These are phyloP conservation scores for Pseudisothecium myosuroides DNA, from an alignment of 225 moss, liverwort and hornwort species.

Conservation along the genomic window DNA sequence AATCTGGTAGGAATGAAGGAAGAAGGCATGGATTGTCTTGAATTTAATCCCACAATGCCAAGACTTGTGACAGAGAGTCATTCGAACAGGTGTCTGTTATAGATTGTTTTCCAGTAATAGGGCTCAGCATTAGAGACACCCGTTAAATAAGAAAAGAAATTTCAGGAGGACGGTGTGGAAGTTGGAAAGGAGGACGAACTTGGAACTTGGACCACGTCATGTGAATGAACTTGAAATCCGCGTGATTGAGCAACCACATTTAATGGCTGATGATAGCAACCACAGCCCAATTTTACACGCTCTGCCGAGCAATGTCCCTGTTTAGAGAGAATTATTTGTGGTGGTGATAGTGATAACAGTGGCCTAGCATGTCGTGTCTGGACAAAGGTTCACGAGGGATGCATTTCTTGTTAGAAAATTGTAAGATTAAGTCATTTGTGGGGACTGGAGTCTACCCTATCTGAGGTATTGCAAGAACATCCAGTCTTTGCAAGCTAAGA, in stretches of 20 bases:
- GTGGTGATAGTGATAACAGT: not conserved
- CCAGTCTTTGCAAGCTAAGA: too few relatives aligned
- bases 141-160: not conserved
- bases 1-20: not conserved
- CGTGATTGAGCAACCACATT: not conserved
- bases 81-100: not conserved
- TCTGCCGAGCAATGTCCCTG: not conserved
- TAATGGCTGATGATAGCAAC: not conserved
- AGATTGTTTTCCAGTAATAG: too few relatives aligned
- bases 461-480: too few relatives aligned
- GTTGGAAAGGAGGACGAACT: not conserved
- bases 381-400: not conserved
- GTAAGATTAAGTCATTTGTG: not conserved
- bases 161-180: not conserved
- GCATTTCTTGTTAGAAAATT: not conserved
- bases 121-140: not conserved
- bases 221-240: not conserved
- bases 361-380: not conserved
- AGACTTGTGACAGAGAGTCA: not conserved
- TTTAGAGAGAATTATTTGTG: not conserved
- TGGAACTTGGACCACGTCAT: not conserved
- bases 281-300: too few relatives aligned
- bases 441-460: not conserved
- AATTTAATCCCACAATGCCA: not conserved
- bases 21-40: not conserved